Conservation (phyloP, 495 filamentous ascomycete species). For the Massariosphaeria phaeospora region DNA sequence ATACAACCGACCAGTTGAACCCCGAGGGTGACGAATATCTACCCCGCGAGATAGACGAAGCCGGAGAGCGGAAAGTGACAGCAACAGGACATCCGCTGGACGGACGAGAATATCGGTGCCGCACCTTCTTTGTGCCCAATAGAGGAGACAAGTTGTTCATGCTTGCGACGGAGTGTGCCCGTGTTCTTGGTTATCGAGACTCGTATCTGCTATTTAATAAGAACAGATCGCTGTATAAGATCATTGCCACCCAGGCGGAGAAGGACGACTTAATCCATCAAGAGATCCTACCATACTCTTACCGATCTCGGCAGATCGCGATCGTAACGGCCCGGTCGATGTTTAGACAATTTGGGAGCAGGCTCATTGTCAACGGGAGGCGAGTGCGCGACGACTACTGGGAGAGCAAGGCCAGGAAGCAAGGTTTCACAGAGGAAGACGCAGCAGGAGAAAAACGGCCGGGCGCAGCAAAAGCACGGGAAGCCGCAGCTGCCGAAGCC, state of each 20-base stretch:
- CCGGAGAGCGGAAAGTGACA: constrained; percentile 90
- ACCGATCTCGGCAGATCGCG: constrained; percentile 94
- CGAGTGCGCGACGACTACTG: constrained; percentile 97
- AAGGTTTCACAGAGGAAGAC: constrained; percentile 97
- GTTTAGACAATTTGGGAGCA: constrained; percentile 98
- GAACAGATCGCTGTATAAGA: constrained; percentile 94
- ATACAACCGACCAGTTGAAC: constrained; percentile 94
- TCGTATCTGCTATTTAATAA: constrained; percentile 99
- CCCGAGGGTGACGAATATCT: constrained; percentile 94
- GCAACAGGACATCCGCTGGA: constrained; percentile 74
- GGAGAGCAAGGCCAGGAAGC: constrained; percentile 94
- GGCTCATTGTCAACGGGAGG: constrained; percentile 82
- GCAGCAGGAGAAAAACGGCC: constrained; percentile 94
- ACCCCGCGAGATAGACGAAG: constrained; percentile 85
- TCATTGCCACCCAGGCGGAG: constrained; percentile 92
- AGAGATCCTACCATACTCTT: constrained; percentile 95
- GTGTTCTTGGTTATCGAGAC: constrained; percentile 90
- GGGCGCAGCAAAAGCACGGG: constrained; percentile 81
- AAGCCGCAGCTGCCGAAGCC: constrained; percentile 62
- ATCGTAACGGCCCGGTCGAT: constrained; percentile 98
- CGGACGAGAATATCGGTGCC: constrained; percentile 82
- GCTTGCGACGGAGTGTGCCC: constrained; percentile 95
- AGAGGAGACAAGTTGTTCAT: constrained; percentile 94
- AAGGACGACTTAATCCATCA: constrained; percentile 95
- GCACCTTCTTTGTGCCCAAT: constrained; percentile 88